Base-by-base conservation (phyloP, 495 filamentous ascomycete species). In the Neurospora terricola region DNA sequence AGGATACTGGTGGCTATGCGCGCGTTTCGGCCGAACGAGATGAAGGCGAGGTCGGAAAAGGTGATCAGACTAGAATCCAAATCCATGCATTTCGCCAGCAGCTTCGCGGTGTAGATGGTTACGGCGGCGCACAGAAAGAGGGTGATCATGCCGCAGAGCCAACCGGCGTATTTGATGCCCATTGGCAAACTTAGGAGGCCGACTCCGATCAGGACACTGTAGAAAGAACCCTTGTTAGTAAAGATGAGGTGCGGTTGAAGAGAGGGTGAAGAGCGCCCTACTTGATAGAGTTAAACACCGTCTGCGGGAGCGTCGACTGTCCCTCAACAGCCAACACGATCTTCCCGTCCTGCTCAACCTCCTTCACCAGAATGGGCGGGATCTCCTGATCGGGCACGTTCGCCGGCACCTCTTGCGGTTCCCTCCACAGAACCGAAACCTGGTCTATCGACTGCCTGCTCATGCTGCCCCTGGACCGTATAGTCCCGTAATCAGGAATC, bases 271-370 rank as follows among this genome's bases (percentile, higher is more conserved):
- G 8, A n/a, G 21, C 10, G 34, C 3, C 14, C 71, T 76, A 85
- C 83, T 99, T 99, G 71, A 96, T 94, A 18, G 93, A 96, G 80
- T 99, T 99, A 83, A 99, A 97, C 73, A 98, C 86, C 0, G 96
- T 98, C 83, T 99, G 96, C 3, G 95, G 94, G 38, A 98, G 83
- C 3, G 96, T 99, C 11, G 93, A 96, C 84, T 95, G 94, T 42
- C 96, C 96, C 73, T 96, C 88, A 8, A 98, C 89, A 36, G 94
- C 86, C 77, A 92, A 86, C 37, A 96, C 89, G 21, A 94, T 84
- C 73, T 91, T 93, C 34, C 96, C 96, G 79, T 97, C 94, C 77
- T 96, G 92, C 80, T 96, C 90, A 8, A 97, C 88, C 78, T 93
- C 90, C 81, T 93, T 96, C 62, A 98, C 90, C 30, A 98, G 80